phyloP scores from a whole-genome alignment of 148 eudicot genomes.

The Spergularia marina region DNA sequence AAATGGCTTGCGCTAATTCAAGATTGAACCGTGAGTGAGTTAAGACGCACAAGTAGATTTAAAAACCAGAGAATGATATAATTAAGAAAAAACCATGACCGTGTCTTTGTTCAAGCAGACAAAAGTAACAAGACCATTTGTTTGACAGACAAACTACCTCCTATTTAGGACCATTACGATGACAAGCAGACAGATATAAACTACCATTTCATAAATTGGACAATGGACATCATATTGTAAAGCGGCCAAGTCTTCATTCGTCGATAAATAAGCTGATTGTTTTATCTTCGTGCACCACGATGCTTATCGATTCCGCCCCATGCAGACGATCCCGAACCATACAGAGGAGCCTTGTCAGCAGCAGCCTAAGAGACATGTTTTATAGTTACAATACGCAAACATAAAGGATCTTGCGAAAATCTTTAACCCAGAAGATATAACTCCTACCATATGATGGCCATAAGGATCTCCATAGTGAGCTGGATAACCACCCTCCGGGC shows the following conservation, averaged over 20 bases:
- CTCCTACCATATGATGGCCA: slow-evolving; percentile 62
- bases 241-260: slow-evolving; percentile 19
- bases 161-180: slow-evolving; percentile 22
- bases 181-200: slow-evolving; percentile 33
- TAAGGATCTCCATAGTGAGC: slow-evolving; percentile 75
- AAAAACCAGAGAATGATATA: slow-evolving; percentile 11
- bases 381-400: slow-evolving; percentile 11
- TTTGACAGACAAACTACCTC: slow-evolving; percentile 28
- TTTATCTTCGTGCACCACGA: slow-evolving; percentile 60
- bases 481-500: slow-evolving; percentile 52
- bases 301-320: slow-evolving; percentile 75
- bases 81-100: slow-evolving; percentile 5
- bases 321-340: slow-evolving; percentile 76
- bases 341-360: slow-evolving; percentile 64
- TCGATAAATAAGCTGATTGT: slow-evolving; percentile 18
- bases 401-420: not conserved
- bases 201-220: slow-evolving; percentile 43
- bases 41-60: not conserved
- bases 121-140: slow-evolving; percentile 27
- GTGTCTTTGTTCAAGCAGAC: slow-evolving; percentile 21
- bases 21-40: not conserved
- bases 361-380: slow-evolving; percentile 53
- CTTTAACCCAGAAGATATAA: slow-evolving; percentile 15
- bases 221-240: slow-evolving; percentile 28
- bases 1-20: slow-evolving; percentile 3